Conservation (phyloP, 352 stramenopile species). For the Globisporangium iwayamae region DNA sequence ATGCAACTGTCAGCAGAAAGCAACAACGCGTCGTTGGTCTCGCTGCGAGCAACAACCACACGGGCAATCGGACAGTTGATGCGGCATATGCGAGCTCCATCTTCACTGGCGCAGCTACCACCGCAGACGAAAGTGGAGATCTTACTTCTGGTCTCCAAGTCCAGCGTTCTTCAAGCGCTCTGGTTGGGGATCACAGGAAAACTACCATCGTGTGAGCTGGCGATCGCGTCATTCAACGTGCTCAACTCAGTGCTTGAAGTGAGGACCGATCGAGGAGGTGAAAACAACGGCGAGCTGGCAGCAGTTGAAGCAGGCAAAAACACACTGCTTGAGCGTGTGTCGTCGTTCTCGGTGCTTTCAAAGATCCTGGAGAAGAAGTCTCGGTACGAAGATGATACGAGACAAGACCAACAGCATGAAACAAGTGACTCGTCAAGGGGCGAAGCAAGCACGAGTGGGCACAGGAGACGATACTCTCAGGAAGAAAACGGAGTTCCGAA, state of each 20-base stretch:
- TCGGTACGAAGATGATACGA: conserved; percentile 18
- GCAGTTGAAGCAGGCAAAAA: conserved; percentile 29
- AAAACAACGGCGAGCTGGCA: conserved; percentile 17
- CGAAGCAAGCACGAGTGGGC: background rate
- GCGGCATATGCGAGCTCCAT: conserved; percentile 34
- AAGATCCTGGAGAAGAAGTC: conserved; percentile 23
- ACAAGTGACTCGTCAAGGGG: background rate
- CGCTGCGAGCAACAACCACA: conserved; percentile 36
- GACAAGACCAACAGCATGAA: background rate
- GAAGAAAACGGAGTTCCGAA: conserved; percentile 18
- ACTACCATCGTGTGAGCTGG: conserved; percentile 23
- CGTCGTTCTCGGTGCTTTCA: conserved; percentile 27
- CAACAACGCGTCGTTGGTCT: background rate
- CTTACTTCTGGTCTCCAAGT: conserved; percentile 34
- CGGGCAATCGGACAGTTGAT: conserved; percentile 57
- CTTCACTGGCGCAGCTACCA: conserved; percentile 21
- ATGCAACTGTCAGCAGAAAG: conserved; percentile 18
- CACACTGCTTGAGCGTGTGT: conserved; percentile 35
- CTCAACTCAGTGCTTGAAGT: conserved; percentile 62
- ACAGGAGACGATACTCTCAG: conserved; percentile 17
- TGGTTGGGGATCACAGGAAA: conserved; percentile 31
- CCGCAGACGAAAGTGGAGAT: conserved; percentile 28
- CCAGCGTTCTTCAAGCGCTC: conserved; percentile 32
- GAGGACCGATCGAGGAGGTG: conserved; percentile 25
- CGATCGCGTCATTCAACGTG: conserved; percentile 57